Evolutionary conservation across 1,284 basidiomycete genomes (phyloP).

Genomic region (Macrocybe sp.): DNA sequence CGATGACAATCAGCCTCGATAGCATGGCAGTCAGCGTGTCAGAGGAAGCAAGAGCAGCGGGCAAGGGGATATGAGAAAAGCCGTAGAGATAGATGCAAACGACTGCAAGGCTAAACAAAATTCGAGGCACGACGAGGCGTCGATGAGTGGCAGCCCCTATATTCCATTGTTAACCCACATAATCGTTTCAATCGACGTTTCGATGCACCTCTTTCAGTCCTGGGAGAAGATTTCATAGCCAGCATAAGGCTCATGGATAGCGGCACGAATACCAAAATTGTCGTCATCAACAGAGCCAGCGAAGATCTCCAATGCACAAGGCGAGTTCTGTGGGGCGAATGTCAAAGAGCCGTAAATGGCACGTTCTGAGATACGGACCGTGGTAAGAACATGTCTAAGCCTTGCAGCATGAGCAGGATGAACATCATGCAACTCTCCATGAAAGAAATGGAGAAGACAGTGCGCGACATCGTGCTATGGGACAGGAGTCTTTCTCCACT

Average conservation of each 20-base stretch:
- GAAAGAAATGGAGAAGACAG: constrained; percentile 60
- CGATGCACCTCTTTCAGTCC: too few relatives aligned
- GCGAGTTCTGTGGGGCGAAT: constrained; percentile 39
- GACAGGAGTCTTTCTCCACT: constrained; percentile 11
- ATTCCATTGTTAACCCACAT: constrained; percentile 7
- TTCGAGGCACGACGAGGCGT: constrained; percentile 25
- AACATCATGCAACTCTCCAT: constrained; percentile 67
- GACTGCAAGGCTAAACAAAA: constrained; percentile 42
- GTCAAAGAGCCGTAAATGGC: neutral
- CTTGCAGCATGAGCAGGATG: constrained; percentile 62
- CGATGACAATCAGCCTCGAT: constrained; percentile 67
- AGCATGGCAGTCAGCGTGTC: constrained; percentile 42
- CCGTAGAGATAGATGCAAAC: constrained; percentile 53
- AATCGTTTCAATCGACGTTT: too few relatives aligned
- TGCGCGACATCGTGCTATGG: constrained; percentile 50
- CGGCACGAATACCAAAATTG: constrained; percentile 59
- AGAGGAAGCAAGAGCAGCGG: constrained; percentile 37
- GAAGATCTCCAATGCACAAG: constrained; percentile 61
- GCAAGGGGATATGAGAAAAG: constrained; percentile 64
- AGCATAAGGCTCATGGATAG: constrained; percentile 55
- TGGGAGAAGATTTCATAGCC: constrained; percentile 28
- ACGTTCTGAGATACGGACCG: constrained; percentile 33
- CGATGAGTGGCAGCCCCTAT: constrained; percentile 12
- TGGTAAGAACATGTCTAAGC: constrained; percentile 43
- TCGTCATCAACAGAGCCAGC: constrained; percentile 46